Percentiles rank a stretch among this genome's conserved stretches.
Evolutionary conservation across 805 yeast species (phyloP).

Genomic region (Gaillardinia entomophila): DNA sequence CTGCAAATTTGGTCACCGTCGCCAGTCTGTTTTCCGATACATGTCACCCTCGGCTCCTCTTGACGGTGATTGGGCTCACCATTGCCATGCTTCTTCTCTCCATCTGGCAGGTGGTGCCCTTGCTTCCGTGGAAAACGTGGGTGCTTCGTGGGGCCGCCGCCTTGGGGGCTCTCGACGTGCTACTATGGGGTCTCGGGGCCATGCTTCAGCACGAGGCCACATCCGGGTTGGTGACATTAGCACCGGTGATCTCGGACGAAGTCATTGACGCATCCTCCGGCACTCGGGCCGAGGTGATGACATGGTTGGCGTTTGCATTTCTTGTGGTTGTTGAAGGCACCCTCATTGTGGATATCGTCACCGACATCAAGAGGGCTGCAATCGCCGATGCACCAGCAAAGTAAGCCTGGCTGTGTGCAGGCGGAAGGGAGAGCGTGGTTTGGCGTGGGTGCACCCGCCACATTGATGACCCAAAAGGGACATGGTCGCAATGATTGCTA

Average conservation of each 20-base stretch:
- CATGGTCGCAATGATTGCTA: neutral
- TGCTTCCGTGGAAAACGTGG: conserved; percentile 37
- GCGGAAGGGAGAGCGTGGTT: no score
- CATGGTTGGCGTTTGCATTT: conserved; percentile 57
- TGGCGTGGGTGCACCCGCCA: no score
- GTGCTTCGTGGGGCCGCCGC: conserved; percentile 20
- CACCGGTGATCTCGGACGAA: conserved; percentile 42
- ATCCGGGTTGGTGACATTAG: conserved; percentile 40
- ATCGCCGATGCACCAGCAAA: no score
- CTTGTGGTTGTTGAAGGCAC: conserved; percentile 32
- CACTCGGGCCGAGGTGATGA: conserved; percentile 47
- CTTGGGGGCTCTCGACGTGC: conserved; percentile 29
- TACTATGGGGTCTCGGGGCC: conserved; percentile 61
- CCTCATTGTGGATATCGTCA: no score
- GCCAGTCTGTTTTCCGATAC: conserved; percentile 44
- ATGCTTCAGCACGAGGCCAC: conserved; percentile 61
- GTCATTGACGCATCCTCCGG: conserved; percentile 44
- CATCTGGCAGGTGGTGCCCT: conserved; percentile 43
- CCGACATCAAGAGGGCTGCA: no score
- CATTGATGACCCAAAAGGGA: neutral
- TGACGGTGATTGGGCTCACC: conserved; percentile 42
- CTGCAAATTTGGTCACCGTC: conserved; percentile 41
- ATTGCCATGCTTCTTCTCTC: conserved; percentile 34
- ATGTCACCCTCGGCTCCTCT: conserved; percentile 50
- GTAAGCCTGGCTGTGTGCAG: no score